A percentile compares a stretch with the other conserved stretches of the same genome.
Conservation (phyloP, 2,329 filamentous ascomycete genomes). For the Colletotrichum liaoningense region DNA sequence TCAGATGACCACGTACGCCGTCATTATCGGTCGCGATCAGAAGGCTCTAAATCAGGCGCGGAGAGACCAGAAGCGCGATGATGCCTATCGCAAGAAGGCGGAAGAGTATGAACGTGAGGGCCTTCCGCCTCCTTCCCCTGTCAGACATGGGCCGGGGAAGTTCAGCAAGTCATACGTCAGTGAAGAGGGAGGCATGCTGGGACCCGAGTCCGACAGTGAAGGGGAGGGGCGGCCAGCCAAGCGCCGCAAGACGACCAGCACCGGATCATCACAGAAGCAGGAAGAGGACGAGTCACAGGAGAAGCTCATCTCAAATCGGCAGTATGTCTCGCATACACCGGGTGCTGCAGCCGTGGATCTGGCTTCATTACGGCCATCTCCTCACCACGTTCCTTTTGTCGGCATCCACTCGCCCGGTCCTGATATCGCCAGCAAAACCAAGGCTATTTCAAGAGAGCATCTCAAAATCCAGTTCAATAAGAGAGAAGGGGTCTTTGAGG, state of each 20-base stretch:
- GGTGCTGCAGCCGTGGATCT: constrained; percentile 71
- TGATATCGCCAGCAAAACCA: constrained; percentile 71
- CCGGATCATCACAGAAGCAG: constrained; percentile 51
- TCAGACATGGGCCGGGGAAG: constrained; percentile 62
- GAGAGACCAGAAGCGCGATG: constrained; percentile 60
- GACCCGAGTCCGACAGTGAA: constrained; percentile 70
- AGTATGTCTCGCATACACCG: constrained; percentile 70
- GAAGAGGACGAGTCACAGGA: constrained; percentile 57
- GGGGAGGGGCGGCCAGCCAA: constrained; percentile 58
- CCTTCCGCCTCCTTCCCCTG: constrained; percentile 63
- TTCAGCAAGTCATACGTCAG: constrained; percentile 76
- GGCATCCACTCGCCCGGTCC: constrained; percentile 78
- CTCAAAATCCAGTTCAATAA: constrained; percentile 78
- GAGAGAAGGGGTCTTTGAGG: constrained; percentile 72
- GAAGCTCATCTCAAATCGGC: constrained; percentile 65
- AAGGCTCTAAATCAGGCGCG: constrained; percentile 66
- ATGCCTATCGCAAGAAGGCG: constrained; percentile 56
- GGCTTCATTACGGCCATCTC: constrained; percentile 68
- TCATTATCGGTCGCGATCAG: constrained; percentile 79
- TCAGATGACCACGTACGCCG: constrained; percentile 80
- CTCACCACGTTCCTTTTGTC: constrained; percentile 72
- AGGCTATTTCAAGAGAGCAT: constrained; percentile 80
- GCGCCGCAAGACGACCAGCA: constrained; percentile 58
- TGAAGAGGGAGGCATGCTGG: constrained; percentile 76
- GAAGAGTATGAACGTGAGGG: constrained; percentile 61